Evolutionary conservation across 2,329 filamentous ascomycete genomes (phyloP), one percentile per base, ranked within the genome.

Genomic region (Claviceps purpurea): DNA sequence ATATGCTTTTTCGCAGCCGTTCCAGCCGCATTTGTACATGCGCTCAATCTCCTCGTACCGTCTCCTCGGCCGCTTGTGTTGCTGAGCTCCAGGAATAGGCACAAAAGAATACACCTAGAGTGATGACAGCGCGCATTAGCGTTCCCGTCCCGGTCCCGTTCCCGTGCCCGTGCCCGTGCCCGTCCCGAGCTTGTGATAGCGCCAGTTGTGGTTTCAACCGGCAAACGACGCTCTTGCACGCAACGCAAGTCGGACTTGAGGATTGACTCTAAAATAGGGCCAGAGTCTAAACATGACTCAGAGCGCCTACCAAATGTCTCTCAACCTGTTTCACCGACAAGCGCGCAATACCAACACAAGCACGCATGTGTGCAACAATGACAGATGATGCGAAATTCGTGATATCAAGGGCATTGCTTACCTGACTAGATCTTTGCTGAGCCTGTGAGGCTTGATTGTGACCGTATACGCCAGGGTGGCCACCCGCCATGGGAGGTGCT

Each of bases 21-120:
- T 91, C 88, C 89, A 97, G 26, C 91, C 93, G 65, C 93, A 98
- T 70, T 97, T 97, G 76, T 98, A 97, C 93, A 98, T 97, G 65
- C 93, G 84, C 73, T 98, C 93, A 61, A 98, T 98, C 67, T 98
- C 93, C 70, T 98, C 93, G 62, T 96, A 98, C 51, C 93, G 82
- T 62, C 93, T 78, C 57, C 93, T 81, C 13, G 93, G 93, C 54
- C 93, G 82, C 74, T 98, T 98, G 68, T 97, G 91, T 67, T 98
- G 93, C 66, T 96, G 90, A 13, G 91, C 89, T 57, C 93, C 93
- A 2, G 93, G 93, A 62, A 97, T 97, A 0, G 93, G 91, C 37
- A 97, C 93, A 64, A 98, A 97, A 0, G 90, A 96, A 67, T 97
- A 97, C 42, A 98, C 91, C 78, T 96, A 78, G n/a, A 72, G 60